Evolutionary conservation across 768 basidiomycete species (phyloP).

Genomic region (Amyloporia xantha): DNA sequence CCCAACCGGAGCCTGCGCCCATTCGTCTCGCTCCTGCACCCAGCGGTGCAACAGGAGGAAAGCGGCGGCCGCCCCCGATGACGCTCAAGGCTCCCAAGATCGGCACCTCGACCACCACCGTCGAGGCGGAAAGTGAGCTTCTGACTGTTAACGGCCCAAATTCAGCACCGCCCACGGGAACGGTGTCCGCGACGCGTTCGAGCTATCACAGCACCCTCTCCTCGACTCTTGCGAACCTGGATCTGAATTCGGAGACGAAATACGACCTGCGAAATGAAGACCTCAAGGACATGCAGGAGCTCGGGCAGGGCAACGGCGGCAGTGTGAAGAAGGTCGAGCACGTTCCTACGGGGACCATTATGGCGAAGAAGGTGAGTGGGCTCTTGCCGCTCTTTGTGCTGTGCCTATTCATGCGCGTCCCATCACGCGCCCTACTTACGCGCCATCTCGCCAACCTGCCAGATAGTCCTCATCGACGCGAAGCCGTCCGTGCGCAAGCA

Average conservation of each 20-base stretch:
- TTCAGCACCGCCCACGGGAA: slow-evolving; percentile 45
- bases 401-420: not conserved
- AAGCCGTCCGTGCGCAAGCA: slow-evolving; percentile 96
- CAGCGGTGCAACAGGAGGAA: slow-evolving; percentile 36
- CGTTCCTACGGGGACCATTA: slow-evolving; percentile 80
- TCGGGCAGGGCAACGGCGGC: slow-evolving; percentile 95
- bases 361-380: slow-evolving; percentile 93
- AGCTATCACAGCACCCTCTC: slow-evolving; percentile 77
- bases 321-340: slow-evolving; percentile 97
- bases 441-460: slow-evolving; percentile 3
- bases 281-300: slow-evolving; percentile 81
- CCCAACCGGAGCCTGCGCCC: slow-evolving; percentile 33
- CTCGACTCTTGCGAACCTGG: slow-evolving; percentile 79
- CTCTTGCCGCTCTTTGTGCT: not conserved
- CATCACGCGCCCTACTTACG: slow-evolving; percentile 1
- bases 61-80: slow-evolving; percentile 82
- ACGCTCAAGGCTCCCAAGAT: slow-evolving; percentile 68
- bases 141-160: slow-evolving; percentile 43
- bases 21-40: slow-evolving; percentile 26
- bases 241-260: slow-evolving; percentile 81
- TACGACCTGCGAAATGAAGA: slow-evolving; percentile 85
- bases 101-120: slow-evolving; percentile 21
- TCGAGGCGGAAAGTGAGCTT: slow-evolving; percentile 36
- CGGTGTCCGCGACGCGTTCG: slow-evolving; percentile 49
- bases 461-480: slow-evolving; percentile 96